Evolutionary conservation across 495 filamentous ascomycete genomes (phyloP).

Genomic region (Talaromyces adpressus): DNA sequence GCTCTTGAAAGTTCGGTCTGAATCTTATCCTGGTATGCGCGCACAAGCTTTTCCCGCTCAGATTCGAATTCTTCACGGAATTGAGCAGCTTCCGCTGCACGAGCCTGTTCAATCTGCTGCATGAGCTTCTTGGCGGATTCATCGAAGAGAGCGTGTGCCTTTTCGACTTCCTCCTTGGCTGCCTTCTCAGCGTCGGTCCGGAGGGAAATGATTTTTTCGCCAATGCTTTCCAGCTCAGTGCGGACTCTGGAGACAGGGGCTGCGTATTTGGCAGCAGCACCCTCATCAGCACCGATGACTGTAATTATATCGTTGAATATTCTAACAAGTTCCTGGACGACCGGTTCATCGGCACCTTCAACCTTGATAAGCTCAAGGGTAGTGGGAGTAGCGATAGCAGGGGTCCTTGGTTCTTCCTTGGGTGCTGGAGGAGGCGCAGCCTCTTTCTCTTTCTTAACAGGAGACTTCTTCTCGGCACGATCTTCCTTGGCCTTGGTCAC

Average conservation of each 20-base stretch:
- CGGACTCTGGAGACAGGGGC: conserved; percentile 76
- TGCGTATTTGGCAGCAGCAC: conserved; percentile 62
- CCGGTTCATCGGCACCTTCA: conserved; percentile 66
- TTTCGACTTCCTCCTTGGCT: conserved; percentile 68
- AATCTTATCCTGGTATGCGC: conserved; percentile 73
- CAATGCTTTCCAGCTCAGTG: conserved; percentile 68
- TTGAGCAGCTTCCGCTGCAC: conserved; percentile 64
- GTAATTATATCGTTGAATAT: conserved; percentile 94
- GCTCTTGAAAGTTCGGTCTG: conserved; percentile 66
- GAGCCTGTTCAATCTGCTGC: conserved; percentile 59
- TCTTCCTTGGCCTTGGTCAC: conserved; percentile 39
- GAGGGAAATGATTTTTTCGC: conserved; percentile 62
- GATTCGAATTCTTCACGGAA: conserved; percentile 86
- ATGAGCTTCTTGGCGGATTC: conserved; percentile 71
- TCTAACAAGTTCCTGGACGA: conserved; percentile 90
- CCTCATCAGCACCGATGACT: conserved; percentile 75
- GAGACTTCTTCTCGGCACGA: conserved; percentile 21
- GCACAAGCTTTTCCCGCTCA: conserved; percentile 70
- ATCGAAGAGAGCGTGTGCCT: conserved; percentile 70
- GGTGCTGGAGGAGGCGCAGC: conserved; percentile 16
- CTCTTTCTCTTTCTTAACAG: conserved; percentile 20
- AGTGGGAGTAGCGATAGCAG: conserved; percentile 39
- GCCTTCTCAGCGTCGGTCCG: conserved; percentile 58
- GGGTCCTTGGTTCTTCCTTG: conserved; percentile 21
- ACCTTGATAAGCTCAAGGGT: conserved; percentile 70